A percentile compares a stretch with the other conserved stretches of the same genome.
Conservation (phyloP, 2,329 filamentous ascomycete species). For the Aspergillus calidoustus region DNA sequence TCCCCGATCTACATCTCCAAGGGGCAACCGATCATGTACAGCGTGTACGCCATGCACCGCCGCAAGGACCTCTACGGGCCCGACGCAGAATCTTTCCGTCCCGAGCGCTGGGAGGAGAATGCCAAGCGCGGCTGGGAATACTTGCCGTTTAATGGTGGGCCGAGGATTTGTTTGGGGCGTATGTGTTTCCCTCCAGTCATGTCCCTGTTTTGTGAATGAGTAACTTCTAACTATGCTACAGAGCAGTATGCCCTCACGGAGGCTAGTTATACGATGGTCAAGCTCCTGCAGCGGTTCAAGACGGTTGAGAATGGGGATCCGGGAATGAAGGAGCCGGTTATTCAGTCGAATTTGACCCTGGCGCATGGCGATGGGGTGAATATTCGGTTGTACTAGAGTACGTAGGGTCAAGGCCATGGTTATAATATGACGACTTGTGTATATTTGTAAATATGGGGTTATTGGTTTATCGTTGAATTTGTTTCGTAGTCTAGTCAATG, state of each 20-base stretch:
- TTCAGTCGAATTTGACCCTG: slow-evolving; percentile 37
- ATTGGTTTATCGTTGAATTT: slow-evolving; percentile 18
- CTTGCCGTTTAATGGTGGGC: slow-evolving; percentile 45
- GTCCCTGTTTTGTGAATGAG: not conserved
- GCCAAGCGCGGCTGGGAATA: slow-evolving; percentile 42
- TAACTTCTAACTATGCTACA: slow-evolving; percentile 18
- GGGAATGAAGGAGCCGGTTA: slow-evolving; percentile 33
- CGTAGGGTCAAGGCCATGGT: not conserved
- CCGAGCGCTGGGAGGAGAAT: slow-evolving; percentile 55
- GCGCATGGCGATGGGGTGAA: slow-evolving; percentile 38
- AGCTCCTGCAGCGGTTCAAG: slow-evolving; percentile 44
- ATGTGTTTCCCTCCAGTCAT: slow-evolving; percentile 22
- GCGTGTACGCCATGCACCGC: slow-evolving; percentile 74
- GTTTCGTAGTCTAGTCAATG: slow-evolving; percentile 45
- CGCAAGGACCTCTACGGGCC: slow-evolving; percentile 55
- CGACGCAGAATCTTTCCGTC: slow-evolving; percentile 52
- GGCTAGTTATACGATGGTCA: slow-evolving; percentile 46
- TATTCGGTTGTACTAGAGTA: slow-evolving; percentile 30
- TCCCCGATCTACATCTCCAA: slow-evolving; percentile 69
- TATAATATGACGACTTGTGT: not conserved
- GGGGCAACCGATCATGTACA: slow-evolving; percentile 68
- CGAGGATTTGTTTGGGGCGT: slow-evolving; percentile 48
- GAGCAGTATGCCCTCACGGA: slow-evolving; percentile 50
- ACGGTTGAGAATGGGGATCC: slow-evolving; percentile 42
- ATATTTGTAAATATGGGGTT: not conserved